A percentile compares a stretch with the other conserved stretches of the same genome.
Conservation (phyloP, 2,329 filamentous ascomycete species). For the Clarireedia monteithiana region DNA sequence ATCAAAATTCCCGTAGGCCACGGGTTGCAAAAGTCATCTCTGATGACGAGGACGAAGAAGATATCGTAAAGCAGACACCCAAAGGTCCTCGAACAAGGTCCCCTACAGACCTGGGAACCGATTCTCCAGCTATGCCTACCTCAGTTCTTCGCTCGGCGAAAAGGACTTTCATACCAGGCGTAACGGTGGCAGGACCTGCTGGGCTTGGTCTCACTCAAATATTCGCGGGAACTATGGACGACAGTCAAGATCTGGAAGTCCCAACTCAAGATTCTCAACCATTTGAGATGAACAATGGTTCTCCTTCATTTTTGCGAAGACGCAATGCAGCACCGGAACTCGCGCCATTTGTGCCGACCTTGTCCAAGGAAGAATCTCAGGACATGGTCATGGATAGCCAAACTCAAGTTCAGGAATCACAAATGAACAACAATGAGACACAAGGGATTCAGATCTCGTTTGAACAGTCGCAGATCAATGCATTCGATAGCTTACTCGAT, state of each 20-base stretch:
- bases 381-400: slow-evolving; percentile 44
- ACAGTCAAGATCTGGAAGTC: slow-evolving; percentile 34
- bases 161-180: slow-evolving; percentile 62
- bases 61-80: slow-evolving; percentile 18
- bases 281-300: slow-evolving; percentile 31
- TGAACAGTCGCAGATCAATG: slow-evolving; percentile 52
- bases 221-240: slow-evolving; percentile 83
- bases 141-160: slow-evolving; percentile 62
- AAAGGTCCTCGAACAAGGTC: slow-evolving; percentile 19
- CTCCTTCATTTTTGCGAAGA: slow-evolving; percentile 39
- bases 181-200: slow-evolving; percentile 52
- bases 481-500: slow-evolving; percentile 48
- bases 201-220: slow-evolving; percentile 79
- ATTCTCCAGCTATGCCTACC: slow-evolving; percentile 45
- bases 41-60: slow-evolving; percentile 38
- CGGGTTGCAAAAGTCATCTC: slow-evolving; percentile 29
- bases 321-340: slow-evolving; percentile 42
- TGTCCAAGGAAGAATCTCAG: slow-evolving; percentile 32
- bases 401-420: slow-evolving; percentile 34
- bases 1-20: slow-evolving; percentile 13
- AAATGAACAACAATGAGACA: slow-evolving; percentile 30
- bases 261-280: slow-evolving; percentile 18
- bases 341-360: slow-evolving; percentile 37
- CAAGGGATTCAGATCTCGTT: slow-evolving; percentile 46
- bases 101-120: slow-evolving; percentile 30